Evolutionary conservation across 192 early-diverging fungal genomes (phyloP).

Genomic region (Mortierella antarctica): DNA sequence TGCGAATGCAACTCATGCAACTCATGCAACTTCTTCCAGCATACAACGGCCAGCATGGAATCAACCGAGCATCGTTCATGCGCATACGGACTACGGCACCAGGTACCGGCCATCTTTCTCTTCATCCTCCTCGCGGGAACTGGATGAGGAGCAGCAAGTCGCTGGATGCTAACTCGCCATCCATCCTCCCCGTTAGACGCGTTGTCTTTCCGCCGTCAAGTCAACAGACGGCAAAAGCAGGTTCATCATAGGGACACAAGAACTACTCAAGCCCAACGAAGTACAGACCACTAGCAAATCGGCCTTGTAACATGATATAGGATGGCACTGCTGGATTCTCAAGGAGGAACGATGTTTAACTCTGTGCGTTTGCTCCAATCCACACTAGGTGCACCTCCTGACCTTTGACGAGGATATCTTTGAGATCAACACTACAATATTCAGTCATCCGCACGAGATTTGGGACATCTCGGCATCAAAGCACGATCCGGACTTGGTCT

Average conservation of each 20-base stretch:
- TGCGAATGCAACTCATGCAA: neutral
- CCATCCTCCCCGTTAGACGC: conserved; percentile 55
- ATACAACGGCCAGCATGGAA: conserved; percentile 19
- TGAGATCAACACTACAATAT: conserved; percentile 67
- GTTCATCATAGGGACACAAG: conserved; percentile 79
- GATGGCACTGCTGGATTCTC: too few species aligned
- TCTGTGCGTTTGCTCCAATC: neutral
- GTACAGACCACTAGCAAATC: conserved; percentile 29
- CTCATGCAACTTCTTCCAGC: neutral
- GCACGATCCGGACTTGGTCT: conserved; percentile 63
- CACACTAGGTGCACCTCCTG: conserved; percentile 71
- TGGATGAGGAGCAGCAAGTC: neutral
- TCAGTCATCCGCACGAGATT: conserved; percentile 73
- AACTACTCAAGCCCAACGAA: conserved; percentile 68
- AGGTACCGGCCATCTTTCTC: conserved; percentile 56
- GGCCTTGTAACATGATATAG: too few species aligned
- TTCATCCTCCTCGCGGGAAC: neutral
- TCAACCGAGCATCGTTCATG: conserved; percentile 57
- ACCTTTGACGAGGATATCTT: conserved; percentile 80
- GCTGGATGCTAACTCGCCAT: neutral
- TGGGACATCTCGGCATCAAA: conserved; percentile 74
- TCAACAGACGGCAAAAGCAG: conserved; percentile 73
- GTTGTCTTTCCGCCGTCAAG: conserved; percentile 68
- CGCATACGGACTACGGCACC: conserved; percentile 73
- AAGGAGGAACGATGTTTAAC: too few species aligned